phyloP scores from a whole-genome alignment of 768 basidiomycete genomes.

The Phaeotremella fagi region DNA sequence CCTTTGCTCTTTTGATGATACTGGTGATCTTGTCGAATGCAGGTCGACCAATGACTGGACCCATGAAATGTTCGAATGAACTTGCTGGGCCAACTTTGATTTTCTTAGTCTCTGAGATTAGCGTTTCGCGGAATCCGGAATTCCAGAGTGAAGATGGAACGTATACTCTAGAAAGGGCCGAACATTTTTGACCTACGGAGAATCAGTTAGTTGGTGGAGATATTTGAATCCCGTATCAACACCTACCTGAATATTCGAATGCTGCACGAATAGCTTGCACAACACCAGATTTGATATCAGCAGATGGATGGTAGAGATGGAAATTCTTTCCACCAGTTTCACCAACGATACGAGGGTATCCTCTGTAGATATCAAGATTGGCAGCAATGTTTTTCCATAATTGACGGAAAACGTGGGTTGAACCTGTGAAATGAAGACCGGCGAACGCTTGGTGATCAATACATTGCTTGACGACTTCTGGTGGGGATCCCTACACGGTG shows the following conservation, averaged over 20 bases:
- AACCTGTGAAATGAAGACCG: slow-evolving; percentile 92
- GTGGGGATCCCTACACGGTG: slow-evolving; percentile 54
- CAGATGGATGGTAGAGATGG: slow-evolving; percentile 82
- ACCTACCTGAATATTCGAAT: slow-evolving; percentile 88
- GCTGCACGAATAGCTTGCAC: slow-evolving; percentile 78
- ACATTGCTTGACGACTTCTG: slow-evolving; percentile 77
- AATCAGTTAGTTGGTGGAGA: too few relatives aligned
- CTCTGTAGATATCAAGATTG: slow-evolving; percentile 79
- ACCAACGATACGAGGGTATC: slow-evolving; percentile 92
- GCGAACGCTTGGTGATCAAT: slow-evolving; percentile 75
- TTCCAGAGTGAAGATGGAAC: slow-evolving; percentile 83
- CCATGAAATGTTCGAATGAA: slow-evolving; percentile 82
- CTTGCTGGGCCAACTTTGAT: slow-evolving; percentile 76
- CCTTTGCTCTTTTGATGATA: slow-evolving; percentile 81
- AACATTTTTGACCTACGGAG: slow-evolving; percentile 94
- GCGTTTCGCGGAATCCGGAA: slow-evolving; percentile 73
- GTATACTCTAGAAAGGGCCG: slow-evolving; percentile 85
- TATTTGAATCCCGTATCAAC: too few relatives aligned
- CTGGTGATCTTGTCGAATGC: slow-evolving; percentile 80
- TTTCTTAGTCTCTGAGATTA: slow-evolving; percentile 69
- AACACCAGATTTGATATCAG: slow-evolving; percentile 84
- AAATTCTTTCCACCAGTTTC: slow-evolving; percentile 99
- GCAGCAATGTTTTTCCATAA: slow-evolving; percentile 92
- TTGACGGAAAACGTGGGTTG: slow-evolving; percentile 87
- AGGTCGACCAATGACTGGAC: slow-evolving; percentile 87